These are phyloP conservation scores for Aspergillus coremiiformis DNA, from an alignment of 495 filamentous ascomycete genomes.

Conservation along the genomic window DNA sequence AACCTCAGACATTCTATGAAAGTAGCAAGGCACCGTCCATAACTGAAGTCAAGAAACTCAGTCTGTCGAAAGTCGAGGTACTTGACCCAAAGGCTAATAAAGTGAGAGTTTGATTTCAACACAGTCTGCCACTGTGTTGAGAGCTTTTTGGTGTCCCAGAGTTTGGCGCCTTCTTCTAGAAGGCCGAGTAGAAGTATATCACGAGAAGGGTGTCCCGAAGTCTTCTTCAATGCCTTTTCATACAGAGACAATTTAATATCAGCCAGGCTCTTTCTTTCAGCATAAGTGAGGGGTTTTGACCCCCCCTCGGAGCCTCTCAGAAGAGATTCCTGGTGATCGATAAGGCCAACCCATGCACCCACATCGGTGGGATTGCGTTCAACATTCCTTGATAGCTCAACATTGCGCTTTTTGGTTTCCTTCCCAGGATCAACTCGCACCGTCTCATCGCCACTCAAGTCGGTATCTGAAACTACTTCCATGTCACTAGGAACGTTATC, in stretches of 20 bases:
- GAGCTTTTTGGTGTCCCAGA: constrained; percentile 64
- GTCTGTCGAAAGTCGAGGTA: constrained; percentile 73
- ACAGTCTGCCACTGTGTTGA: constrained; percentile 57
- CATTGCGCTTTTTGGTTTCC: constrained; percentile 43
- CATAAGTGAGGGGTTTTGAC: constrained; percentile 41
- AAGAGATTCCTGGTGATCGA: constrained; percentile 64
- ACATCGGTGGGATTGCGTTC: constrained; percentile 59
- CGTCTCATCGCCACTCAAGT: constrained; percentile 32
- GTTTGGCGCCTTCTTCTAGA: constrained; percentile 60
- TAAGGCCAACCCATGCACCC: constrained; percentile 65
- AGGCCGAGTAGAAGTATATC: constrained; percentile 58
- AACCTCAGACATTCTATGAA: constrained; percentile 53
- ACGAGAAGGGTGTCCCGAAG: constrained; percentile 29
- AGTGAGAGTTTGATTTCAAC: constrained; percentile 49
- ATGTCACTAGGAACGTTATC: constrained; percentile 44
- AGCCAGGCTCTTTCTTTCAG: constrained; percentile 60
- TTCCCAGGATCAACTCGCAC: constrained; percentile 24
- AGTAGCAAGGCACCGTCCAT: constrained; percentile 51
- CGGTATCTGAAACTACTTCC: constrained; percentile 46
- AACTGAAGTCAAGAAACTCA: constrained; percentile 58
- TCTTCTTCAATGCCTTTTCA: constrained; percentile 62
- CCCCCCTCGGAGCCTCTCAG: constrained; percentile 36
- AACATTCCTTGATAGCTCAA: constrained; percentile 51
- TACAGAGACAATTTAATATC: constrained; percentile 78
- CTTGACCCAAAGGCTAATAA: constrained; percentile 60